phyloP scores from a whole-genome alignment of 768 basidiomycete species.

The Suillus discolor region DNA sequence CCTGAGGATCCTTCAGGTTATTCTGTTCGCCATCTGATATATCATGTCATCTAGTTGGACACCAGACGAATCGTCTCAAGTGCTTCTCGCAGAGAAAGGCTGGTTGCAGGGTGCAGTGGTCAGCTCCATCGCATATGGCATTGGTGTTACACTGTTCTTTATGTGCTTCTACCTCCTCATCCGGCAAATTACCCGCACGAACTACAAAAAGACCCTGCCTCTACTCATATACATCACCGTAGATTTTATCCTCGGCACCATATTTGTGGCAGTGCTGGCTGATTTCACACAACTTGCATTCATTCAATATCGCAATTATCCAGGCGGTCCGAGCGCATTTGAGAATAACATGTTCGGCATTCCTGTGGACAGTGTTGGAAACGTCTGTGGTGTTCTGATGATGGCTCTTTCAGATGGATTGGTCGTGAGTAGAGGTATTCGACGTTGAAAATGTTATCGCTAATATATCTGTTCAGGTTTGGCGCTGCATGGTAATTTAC shows the following conservation, averaged over 20 bases:
- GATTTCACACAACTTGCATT: constrained; percentile 31
- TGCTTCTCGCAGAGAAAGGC: background rate
- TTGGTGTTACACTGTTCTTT: constrained; percentile 9
- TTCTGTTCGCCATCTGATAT: background rate
- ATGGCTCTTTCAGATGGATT: constrained; percentile 21
- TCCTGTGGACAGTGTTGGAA: constrained; percentile 20
- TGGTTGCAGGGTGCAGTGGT: constrained; percentile 5
- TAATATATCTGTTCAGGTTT: background rate
- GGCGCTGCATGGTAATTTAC: constrained; percentile 9
- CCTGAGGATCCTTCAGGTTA: background rate
- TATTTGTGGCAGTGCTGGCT: constrained; percentile 20
- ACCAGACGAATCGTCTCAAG: background rate
- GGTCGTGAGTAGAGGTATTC: constrained; percentile 13
- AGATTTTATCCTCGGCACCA: constrained; percentile 21
- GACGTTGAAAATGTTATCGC: background rate
- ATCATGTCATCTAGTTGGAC: constrained; percentile 5
- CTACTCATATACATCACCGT: constrained; percentile 9
- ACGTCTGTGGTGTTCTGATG: constrained; percentile 15
- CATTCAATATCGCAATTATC: constrained; percentile 34
- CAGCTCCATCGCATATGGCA: constrained; percentile 18
- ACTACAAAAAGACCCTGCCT: background rate
- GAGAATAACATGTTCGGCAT: constrained; percentile 22
- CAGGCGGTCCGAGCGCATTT: constrained; percentile 32
- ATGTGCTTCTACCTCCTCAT: constrained; percentile 10
- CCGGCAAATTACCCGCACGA: background rate